Evolutionary conservation across 129 eudicot genomes (phyloP).

Genomic region (Helichrysum umbraculigerum): DNA sequence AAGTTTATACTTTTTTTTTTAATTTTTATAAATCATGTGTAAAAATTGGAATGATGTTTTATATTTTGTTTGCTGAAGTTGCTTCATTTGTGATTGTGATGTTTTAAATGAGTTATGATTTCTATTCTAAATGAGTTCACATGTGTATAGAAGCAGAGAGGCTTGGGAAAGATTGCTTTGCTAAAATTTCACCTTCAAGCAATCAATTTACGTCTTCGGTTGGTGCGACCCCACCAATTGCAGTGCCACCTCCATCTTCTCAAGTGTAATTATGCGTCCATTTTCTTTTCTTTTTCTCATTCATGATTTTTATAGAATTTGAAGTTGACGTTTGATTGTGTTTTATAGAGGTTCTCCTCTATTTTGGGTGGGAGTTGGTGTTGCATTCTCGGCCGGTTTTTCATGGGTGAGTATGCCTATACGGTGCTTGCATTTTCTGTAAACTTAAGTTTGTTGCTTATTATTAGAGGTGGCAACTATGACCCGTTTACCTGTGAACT

Average conservation of each 20-base stretch:
- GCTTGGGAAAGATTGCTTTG: slow-evolving; percentile 52
- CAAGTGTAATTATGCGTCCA: slow-evolving; percentile 54
- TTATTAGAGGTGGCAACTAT: slow-evolving; percentile 7
- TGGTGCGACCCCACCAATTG: slow-evolving; percentile 62
- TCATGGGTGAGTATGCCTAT: slow-evolving; percentile 63
- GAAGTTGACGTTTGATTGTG: slow-evolving; percentile 28
- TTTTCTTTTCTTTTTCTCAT: not conserved
- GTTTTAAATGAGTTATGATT: not conserved
- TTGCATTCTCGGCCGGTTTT: slow-evolving; percentile 84
- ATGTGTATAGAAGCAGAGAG: slow-evolving; percentile 40
- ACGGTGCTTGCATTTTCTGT: slow-evolving; percentile 17
- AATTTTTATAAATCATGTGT: not conserved
- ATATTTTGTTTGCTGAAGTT: not conserved
- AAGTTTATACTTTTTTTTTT: not conserved
- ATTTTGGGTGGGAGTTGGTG: slow-evolving; percentile 97
- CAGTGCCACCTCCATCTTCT: slow-evolving; percentile 82
- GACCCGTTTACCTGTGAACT: not conserved
- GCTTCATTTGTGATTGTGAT: not conserved
- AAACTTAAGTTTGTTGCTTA: slow-evolving; percentile 2
- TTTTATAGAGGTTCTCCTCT: slow-evolving; percentile 79
- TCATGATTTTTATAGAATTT: slow-evolving; percentile 1
- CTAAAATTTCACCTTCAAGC: slow-evolving; percentile 61
- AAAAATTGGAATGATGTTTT: not conserved
- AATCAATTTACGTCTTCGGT: slow-evolving; percentile 72
- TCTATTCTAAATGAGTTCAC: slow-evolving; percentile 8